These are phyloP conservation scores for Cordyceps militaris DNA, from an alignment of 2,329 filamentous ascomycete genomes.

Conservation along the genomic window DNA sequence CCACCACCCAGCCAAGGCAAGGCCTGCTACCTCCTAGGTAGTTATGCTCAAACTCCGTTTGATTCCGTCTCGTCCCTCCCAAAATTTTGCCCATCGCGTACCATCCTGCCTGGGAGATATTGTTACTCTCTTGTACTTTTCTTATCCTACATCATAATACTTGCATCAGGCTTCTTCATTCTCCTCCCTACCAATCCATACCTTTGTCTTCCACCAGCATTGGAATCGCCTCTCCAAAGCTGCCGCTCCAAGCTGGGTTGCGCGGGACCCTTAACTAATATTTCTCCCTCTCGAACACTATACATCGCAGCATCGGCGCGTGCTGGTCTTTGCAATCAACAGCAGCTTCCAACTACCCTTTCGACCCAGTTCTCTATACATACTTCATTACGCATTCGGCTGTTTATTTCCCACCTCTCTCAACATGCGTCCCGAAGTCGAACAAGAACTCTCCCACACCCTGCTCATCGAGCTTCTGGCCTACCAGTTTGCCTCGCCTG, in stretches of 20 bases:
- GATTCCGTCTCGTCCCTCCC: conserved; percentile 5
- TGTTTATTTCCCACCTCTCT: conserved; percentile 17
- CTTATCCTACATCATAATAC: conserved; percentile 7
- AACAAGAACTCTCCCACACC: conserved; percentile 98
- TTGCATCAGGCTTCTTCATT: conserved; percentile 13
- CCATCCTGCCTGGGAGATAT: conserved; percentile 20
- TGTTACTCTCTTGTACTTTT: conserved; percentile 12
- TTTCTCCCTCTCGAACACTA: background rate
- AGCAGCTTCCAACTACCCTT: background rate
- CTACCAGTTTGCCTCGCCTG: conserved; percentile 97
- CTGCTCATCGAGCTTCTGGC: conserved; percentile 96
- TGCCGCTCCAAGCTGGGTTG: conserved; percentile 13
- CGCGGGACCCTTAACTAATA: conserved; percentile 13
- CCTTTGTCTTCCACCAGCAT: conserved; percentile 4
- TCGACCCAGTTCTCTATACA: background rate
- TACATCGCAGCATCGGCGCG: conserved; percentile 2
- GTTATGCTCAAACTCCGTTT: background rate
- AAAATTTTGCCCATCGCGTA: conserved; percentile 8
- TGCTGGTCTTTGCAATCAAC: conserved; percentile 1
- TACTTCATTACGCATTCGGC: conserved; percentile 1
- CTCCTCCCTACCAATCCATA: conserved; percentile 12
- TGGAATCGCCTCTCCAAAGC: conserved; percentile 8
- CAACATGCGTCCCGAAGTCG: conserved; percentile 94
- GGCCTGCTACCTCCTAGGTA: background rate
- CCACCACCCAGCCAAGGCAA: background rate